Evolutionary conservation across 176 grass and related monocot species (phyloP).

Genomic region (Alopecurus myosuroides): DNA sequence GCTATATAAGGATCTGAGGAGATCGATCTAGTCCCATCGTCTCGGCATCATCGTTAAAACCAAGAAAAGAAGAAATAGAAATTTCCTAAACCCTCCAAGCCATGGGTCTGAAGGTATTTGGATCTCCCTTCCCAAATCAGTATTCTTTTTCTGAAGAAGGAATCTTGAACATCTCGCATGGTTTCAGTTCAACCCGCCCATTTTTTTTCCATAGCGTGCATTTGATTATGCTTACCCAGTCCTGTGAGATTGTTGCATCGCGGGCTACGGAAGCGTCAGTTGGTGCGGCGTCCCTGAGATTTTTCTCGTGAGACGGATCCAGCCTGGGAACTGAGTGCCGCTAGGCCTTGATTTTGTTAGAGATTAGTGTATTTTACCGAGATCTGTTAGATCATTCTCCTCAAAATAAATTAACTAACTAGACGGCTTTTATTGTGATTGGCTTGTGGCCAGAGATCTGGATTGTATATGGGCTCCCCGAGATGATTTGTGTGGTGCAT

Average conservation of each 20-base stretch:
- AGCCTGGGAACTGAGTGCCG: not conserved
- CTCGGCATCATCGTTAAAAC: slow-evolving; percentile 5
- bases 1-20: slow-evolving; percentile 6
- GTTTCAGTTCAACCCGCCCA: not conserved
- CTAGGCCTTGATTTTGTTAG: not conserved
- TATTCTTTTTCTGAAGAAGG: not conserved
- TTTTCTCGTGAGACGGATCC: not conserved
- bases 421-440: not conserved
- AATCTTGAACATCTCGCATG: not conserved
- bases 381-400: not conserved
- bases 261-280: not conserved
- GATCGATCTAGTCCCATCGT: not conserved
- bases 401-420: not conserved
- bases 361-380: slow-evolving; percentile 1
- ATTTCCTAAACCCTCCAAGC: not conserved
- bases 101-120: slow-evolving; percentile 45
- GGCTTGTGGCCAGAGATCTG: not conserved
- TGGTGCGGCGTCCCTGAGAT: not conserved
- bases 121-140: slow-evolving; percentile 7
- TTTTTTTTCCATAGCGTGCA: not conserved
- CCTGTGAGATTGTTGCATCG: not conserved
- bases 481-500: not conserved
- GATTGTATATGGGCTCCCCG: not conserved
- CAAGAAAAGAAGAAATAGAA: slow-evolving; percentile 1
- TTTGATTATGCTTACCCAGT: not conserved